Percentiles rank a stretch among this genome's conserved stretches.
Evolutionary conservation across 2,329 filamentous ascomycete species (phyloP).

Genomic region (Fusarium hainanense): DNA sequence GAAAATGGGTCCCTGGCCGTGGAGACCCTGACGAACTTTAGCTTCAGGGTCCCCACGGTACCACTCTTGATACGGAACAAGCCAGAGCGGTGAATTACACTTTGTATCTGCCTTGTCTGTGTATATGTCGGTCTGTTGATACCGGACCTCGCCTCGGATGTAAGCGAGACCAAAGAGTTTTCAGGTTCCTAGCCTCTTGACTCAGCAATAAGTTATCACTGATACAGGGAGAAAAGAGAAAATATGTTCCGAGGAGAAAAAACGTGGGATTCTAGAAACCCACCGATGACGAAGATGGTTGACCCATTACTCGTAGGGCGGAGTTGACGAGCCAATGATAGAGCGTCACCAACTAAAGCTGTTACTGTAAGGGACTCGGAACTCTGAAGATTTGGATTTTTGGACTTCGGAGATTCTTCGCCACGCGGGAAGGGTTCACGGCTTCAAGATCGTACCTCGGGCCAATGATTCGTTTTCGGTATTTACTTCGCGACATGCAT

Average conservation of each 20-base stretch:
- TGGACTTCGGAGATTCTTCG: slow-evolving; percentile 14
- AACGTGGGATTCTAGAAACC: slow-evolving; percentile 30
- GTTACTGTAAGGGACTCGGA: neutral
- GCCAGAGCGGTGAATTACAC: slow-evolving; percentile 32
- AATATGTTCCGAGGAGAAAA: neutral
- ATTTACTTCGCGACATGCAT: slow-evolving; percentile 8
- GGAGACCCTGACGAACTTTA: slow-evolving; percentile 26
- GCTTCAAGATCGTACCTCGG: neutral
- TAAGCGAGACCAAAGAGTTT: neutral
- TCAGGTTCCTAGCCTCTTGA: slow-evolving; percentile 4
- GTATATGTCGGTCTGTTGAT: slow-evolving; percentile 19
- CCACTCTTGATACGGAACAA: slow-evolving; percentile 33
- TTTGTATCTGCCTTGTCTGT: slow-evolving; percentile 15
- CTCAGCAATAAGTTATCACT: neutral
- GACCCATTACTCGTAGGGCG: slow-evolving; percentile 31
- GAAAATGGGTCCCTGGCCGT: slow-evolving; percentile 15
- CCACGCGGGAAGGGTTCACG: slow-evolving; percentile 19
- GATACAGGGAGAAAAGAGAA: neutral
- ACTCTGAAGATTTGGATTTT: neutral
- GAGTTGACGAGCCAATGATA: slow-evolving; percentile 18
- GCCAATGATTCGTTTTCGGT: slow-evolving; percentile 11
- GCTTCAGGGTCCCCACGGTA: slow-evolving; percentile 39
- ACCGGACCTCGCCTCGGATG: slow-evolving; percentile 12
- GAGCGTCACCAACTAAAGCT: neutral
- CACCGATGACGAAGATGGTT: slow-evolving; percentile 31